Evolutionary conservation across 2,329 filamentous ascomycete species (phyloP).

Genomic region (Colletotrichum sp.): DNA sequence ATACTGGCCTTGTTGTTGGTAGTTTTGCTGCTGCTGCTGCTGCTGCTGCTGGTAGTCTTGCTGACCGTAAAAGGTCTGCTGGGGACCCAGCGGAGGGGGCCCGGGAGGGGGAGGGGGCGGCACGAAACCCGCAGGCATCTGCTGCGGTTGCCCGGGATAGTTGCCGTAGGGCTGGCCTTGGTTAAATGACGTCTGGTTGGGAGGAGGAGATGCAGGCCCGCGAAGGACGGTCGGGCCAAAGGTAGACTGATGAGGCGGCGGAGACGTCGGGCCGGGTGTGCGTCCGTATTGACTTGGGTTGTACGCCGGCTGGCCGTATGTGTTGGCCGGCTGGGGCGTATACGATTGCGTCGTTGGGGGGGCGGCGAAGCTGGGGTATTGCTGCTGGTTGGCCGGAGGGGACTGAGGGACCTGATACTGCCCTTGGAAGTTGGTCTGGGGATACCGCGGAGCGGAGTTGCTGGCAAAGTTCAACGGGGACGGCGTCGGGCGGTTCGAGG

Average conservation of each 20-base stretch:
- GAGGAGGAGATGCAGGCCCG: constrained; percentile 58
- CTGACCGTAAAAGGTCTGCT: constrained; percentile 62
- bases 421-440: constrained; percentile 57
- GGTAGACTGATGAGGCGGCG: constrained; percentile 66
- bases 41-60: constrained; percentile 34
- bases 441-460: constrained; percentile 51
- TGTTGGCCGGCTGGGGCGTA: constrained; percentile 42
- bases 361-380: constrained; percentile 48
- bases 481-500: constrained; percentile 38
- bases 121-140: constrained; percentile 63
- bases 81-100: constrained; percentile 65
- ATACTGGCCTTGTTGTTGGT: constrained; percentile 29
- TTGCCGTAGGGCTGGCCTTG: constrained; percentile 34
- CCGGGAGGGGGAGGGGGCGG: constrained; percentile 69
- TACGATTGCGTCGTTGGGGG: constrained; percentile 41
- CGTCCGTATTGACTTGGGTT: constrained; percentile 65
- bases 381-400: constrained; percentile 54
- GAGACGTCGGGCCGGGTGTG: constrained; percentile 63
- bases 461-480: constrained; percentile 37
- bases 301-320: constrained; percentile 58
- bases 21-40: constrained; percentile 29
- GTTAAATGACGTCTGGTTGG: constrained; percentile 59
- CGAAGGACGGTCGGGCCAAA: constrained; percentile 46
- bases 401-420: constrained; percentile 67
- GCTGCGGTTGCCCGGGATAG: constrained; percentile 35